Conservation (phyloP, 2,329 filamentous ascomycete genomes). For the Leptodontidium sp. region DNA sequence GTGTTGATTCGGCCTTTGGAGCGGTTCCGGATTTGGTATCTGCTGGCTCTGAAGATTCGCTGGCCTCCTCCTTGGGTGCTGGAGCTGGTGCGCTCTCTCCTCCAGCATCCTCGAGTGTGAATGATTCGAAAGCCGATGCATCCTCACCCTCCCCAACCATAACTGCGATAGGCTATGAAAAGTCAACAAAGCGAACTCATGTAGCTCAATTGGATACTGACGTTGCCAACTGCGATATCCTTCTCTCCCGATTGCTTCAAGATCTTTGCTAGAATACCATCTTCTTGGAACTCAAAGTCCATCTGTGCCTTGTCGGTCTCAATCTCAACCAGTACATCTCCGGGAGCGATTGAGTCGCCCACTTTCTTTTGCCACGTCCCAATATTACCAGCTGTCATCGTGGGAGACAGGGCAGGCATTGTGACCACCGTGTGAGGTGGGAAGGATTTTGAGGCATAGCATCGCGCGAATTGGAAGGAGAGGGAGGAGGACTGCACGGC, state of each 20-base stretch:
- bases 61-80: conserved; percentile 70
- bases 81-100: conserved; percentile 75
- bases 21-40: conserved; percentile 65
- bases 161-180: conserved; percentile 86
- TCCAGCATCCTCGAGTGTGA: conserved; percentile 88
- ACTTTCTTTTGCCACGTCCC: conserved; percentile 98
- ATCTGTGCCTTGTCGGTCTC: conserved; percentile 99
- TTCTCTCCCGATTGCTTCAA: conserved; percentile 93
- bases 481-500: conserved; percentile 59
- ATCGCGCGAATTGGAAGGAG: conserved; percentile 66
- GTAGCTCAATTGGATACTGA: conserved; percentile 62
- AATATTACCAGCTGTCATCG: conserved; percentile 97
- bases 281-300: conserved; percentile 99
- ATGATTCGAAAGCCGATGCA: conserved; percentile 86
- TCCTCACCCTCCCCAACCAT: conserved; percentile 93
- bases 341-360: conserved; percentile 85
- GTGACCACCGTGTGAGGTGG: conserved; percentile 93
- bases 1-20: conserved; percentile 70
- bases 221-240: conserved; percentile 92
- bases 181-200: conserved; percentile 40
- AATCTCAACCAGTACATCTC: conserved; percentile 96
- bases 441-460: conserved; percentile 74
- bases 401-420: conserved; percentile 98
- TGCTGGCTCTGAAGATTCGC: conserved; percentile 67
- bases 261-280: conserved; percentile 93